Base-by-base conservation (phyloP, 768 basidiomycete genomes). In the Suillus lakei region DNA sequence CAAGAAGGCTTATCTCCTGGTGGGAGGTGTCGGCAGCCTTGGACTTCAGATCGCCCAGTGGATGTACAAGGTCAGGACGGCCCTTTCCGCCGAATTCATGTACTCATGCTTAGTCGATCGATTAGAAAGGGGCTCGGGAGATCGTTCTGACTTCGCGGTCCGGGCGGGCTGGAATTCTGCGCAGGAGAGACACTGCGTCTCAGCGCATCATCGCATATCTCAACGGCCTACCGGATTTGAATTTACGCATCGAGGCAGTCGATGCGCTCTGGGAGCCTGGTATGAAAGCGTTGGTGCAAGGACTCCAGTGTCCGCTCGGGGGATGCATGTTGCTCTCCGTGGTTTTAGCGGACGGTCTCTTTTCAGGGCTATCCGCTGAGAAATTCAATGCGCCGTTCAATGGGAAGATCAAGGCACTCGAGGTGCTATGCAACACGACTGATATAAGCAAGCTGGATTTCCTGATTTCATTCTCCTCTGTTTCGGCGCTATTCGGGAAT, bases 401-500 rank as follows among this genome's bases (percentile, higher is more conserved):
- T 28, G 65, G 70, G 4, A 74, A 74, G 62, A 68, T 71, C 8
- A 59, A 63, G 8, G 72, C 68, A 21, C 65, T 73, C 28, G 68
- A 71, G 5, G 68, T 64, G 26, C 59, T 74, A 9, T 51, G 64
- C 18, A 63, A 66, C n/a, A 55, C 65, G 18, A 59, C 66, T 7
- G 66, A 72, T 62, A 63, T 67, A 7, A 53, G 51, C 32, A 66
- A 62, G 18, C 64, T 79, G 32, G 77, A 78, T 53, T 78, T 79
- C 54, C 66, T 78, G 6, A 53, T 78, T 15, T 65, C 77, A 53
- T 78, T 78, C 67, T 78, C 78, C 6, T 78, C 77, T 0, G 74
- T 77, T 26, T 72, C 74, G 3, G 75, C 78, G 6, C 71, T 79
- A 0, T 78, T 78, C 30, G 77, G 77, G 28, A 74, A 73, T 39